Base-by-base conservation (phyloP, 768 basidiomycete genomes). In the Rhizopogon roseolus region DNA sequence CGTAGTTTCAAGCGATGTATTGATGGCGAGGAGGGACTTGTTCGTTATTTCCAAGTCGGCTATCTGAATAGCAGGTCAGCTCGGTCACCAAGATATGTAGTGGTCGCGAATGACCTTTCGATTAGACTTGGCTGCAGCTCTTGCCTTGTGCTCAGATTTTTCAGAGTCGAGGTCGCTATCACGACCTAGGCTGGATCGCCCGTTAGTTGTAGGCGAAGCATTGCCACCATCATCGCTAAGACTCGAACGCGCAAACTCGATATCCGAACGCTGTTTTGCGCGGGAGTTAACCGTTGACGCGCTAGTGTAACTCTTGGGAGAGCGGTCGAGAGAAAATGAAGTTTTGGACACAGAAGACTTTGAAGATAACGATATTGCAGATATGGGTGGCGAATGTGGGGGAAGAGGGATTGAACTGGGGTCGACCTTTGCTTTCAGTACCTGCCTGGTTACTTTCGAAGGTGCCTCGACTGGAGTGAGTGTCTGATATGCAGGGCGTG, bases 41-140 rank as follows among this genome's bases (percentile, higher is more conserved):
- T 93, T 95, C 6, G 90, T 87, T 63, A 96, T 96, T 69, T 95
- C 90, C 10, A 96, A 76, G 71, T 96, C 93, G 11, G 88, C 90
- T 54, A 96, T 95, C 93, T 96, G 54, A 16, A 41, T 22, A 38
- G 3, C 29, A 39, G 11, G 22, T 61, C 34, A 56, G 51, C 28
- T 50, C 32, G 28, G 36, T 19, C 22, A 13, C 41, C 36, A 37
- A 41, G 49, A 49, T 22, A 22, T 13, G 40, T 17, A 7, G 29
- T 44, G 39, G 27, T 32, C 38, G 39, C 17, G 17, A 63, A 68
- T 29, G 57, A 91, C 90, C 84, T 93, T 93, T 54, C 90, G 82
- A 66, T 86, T 85, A n/a, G 89, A 86, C 73, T 90, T 92, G 10
- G 91, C 90, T 60, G 82, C 81, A 1, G 82, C 85, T 63, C 75